Conservation (phyloP, 2,329 filamentous ascomycete species). For the Fusarium miscanthi region DNA sequence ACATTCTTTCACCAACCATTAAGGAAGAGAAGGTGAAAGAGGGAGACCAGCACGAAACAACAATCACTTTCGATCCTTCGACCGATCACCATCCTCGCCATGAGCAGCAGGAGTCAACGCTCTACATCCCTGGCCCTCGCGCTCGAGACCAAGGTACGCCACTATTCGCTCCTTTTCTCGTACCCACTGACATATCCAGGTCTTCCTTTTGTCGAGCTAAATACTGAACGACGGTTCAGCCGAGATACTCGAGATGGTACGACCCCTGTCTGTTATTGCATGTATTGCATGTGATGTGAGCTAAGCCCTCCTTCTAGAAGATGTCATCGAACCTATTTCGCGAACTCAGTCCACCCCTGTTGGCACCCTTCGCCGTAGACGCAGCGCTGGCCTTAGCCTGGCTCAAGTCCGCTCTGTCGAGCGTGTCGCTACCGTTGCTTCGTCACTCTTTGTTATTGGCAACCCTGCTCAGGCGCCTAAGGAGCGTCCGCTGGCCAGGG, state of each 20-base stretch:
- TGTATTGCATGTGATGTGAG: neutral
- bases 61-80: conserved; percentile 47
- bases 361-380: conserved; percentile 40
- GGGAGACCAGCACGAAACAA: conserved; percentile 1
- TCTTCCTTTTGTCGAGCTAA: conserved; percentile 44
- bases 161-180: neutral
- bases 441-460: conserved; percentile 56
- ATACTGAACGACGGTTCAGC: conserved; percentile 31
- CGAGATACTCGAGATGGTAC: conserved; percentile 35
- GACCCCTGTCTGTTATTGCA: neutral
- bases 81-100: conserved; percentile 42
- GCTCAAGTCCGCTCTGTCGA: conserved; percentile 52
- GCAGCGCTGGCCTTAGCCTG: conserved; percentile 39
- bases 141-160: conserved; percentile 46
- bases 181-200: conserved; percentile 31
- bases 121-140: conserved; percentile 50
- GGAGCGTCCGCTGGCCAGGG: conserved; percentile 23
- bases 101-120: conserved; percentile 41
- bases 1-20: neutral
- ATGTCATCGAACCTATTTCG: conserved; percentile 29
- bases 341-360: conserved; percentile 21
- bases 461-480: conserved; percentile 25
- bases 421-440: conserved; percentile 47
- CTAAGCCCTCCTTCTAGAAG: conserved; percentile 24
- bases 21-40: conserved; percentile 10